A percentile compares a stretch with the other conserved stretches of the same genome.
Conservation (phyloP, 441 rosid genomes). For the Rhodomyrtus psidioides region DNA sequence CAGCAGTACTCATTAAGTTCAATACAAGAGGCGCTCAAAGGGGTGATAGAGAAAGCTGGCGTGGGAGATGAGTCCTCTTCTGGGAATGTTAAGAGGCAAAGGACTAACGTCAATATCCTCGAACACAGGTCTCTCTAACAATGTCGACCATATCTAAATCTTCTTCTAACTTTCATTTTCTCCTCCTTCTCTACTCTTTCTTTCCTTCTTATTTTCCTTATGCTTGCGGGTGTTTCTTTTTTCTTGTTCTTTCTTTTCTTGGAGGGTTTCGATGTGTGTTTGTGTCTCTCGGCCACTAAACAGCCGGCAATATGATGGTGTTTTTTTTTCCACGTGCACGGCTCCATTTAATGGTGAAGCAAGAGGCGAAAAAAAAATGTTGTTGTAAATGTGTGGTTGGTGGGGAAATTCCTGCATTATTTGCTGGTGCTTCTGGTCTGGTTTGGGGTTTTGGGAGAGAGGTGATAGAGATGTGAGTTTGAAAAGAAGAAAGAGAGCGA, state of each 20-base stretch:
- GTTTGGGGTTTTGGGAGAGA: neutral
- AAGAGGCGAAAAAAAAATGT: neutral
- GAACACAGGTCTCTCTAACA: constrained; percentile 53
- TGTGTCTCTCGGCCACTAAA: neutral
- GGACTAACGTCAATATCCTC: constrained; percentile 45
- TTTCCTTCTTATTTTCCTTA: neutral
- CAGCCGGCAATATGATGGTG: neutral
- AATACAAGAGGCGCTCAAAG: constrained; percentile 85
- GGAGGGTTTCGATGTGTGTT: constrained; percentile 2
- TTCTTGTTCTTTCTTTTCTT: neutral
- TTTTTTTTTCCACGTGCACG: neutral
- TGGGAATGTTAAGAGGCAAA: constrained; percentile 79
- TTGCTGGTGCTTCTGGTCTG: neutral
- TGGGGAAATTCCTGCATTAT: neutral
- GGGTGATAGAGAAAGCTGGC: constrained; percentile 76
- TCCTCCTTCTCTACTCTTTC: neutral
- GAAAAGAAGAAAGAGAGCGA: neutral
- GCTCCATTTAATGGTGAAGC: neutral
- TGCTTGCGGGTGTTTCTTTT: neutral
- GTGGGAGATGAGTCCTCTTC: constrained; percentile 52
- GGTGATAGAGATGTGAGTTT: neutral
- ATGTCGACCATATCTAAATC: neutral
- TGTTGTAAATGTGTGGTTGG: neutral
- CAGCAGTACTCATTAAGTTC: constrained; percentile 49
- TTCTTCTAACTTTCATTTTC: neutral